Base-by-base conservation (phyloP, 2,329 filamentous ascomycete species). In the Lecanosticta acicola region DNA sequence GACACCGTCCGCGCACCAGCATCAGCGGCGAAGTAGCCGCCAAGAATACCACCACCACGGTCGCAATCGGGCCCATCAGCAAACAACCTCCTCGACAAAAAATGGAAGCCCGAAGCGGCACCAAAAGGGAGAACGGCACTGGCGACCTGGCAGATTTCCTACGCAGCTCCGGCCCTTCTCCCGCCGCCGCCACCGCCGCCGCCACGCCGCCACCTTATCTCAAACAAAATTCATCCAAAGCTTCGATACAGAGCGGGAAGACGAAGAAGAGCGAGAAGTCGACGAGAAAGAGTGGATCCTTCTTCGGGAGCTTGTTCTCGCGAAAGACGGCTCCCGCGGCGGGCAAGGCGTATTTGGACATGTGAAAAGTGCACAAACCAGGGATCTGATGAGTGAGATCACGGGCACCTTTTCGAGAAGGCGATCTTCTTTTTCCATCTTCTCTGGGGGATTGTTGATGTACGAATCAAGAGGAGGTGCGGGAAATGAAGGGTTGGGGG, bases 131-230 rank as follows among this genome's bases (percentile, higher is more conserved):
- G n/a, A 45, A 39, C 14, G 50, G 45, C 29, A 50, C 50, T 9
- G 34, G 39, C 32, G 51, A 57, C 39, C 49, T 55, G 3, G 51
- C 54, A 5, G 52, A 54, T 14, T 55, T 51, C 24, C 34, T 54
- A 21, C 29, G 50, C 11, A 50, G 43, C 21, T 46, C 47, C 16
- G 52, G 45, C 20, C 51, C 54, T 3, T 32, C 40, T 20, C 35
- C n/a, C 5, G 13, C 13, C 32, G 32, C 32, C 32, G 19, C 35
- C 13, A 26, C 40, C 32, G 47, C 41, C 33, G 41, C 36, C 21
- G 18, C 39, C 10, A 26, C 21, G 10, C 32, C 19, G 14, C 32
- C 33, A n/a, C 35, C 33, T 14, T 20, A 32, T 37, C 18, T 24
- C 35, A 39, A 19, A 29, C 37, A 13, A 39, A 24, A 32, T 20